Conservation (phyloP, 495 filamentous ascomycete genomes). For the Parathielavia hyrcaniae region DNA sequence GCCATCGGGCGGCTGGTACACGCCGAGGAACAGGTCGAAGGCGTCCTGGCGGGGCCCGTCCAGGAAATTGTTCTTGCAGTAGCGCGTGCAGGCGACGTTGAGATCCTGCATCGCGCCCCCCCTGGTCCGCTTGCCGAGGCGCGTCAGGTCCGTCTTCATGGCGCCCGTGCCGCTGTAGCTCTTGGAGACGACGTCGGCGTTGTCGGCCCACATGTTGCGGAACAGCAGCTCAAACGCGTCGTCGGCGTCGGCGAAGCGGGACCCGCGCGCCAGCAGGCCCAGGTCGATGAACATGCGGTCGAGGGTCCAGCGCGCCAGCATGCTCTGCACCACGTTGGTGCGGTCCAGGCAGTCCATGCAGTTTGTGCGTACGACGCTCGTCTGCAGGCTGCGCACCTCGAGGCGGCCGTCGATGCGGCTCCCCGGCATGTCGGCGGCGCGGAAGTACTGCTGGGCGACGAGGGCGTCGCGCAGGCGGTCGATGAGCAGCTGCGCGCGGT, state of each 20-base stretch:
- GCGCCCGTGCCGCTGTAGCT: conserved; percentile 93
- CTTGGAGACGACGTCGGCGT: conserved; percentile 88
- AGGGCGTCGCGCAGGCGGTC: conserved; percentile 70
- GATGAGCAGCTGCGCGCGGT: conserved; percentile 79
- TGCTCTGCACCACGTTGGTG: conserved; percentile 94
- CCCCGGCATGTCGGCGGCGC: conserved; percentile 77
- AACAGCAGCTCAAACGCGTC: conserved; percentile 76
- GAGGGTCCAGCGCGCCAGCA: conserved; percentile 83
- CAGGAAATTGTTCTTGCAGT: conserved; percentile 82
- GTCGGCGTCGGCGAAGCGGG: conserved; percentile 64
- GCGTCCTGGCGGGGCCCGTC: conserved; percentile 92
- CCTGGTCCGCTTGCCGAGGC: conserved; percentile 78
- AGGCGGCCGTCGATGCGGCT: conserved; percentile 56
- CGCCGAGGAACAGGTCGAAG: conserved; percentile 87
- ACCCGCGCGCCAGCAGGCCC: conserved; percentile 63
- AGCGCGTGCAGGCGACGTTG: conserved; percentile 75
- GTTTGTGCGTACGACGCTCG: conserved; percentile 86
- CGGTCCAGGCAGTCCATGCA: conserved; percentile 99
- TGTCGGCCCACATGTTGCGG: conserved; percentile 96
- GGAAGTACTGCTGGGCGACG: conserved; percentile 78
- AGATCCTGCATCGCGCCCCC: conserved; percentile 75
- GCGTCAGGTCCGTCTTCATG: conserved; percentile 92
- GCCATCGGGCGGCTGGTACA: conserved; percentile 64
- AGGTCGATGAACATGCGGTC: conserved; percentile 80
- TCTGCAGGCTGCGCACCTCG: conserved; percentile 73